phyloP scores from a whole-genome alignment of 495 filamentous ascomycete species.

The Hypoxylon subgilvum region DNA sequence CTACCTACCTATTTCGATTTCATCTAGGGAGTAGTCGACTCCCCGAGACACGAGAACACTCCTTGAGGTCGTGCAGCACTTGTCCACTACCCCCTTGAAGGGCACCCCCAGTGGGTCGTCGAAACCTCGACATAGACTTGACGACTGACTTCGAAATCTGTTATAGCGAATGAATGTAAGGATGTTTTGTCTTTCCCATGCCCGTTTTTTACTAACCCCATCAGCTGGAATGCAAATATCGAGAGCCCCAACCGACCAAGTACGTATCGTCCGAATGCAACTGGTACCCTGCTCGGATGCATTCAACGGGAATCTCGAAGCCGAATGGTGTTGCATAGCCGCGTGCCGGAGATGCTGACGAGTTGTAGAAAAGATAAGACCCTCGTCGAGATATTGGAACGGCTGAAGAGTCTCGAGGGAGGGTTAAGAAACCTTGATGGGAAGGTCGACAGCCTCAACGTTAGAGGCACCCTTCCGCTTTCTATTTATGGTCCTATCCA shows the following conservation, averaged over 20 bases:
- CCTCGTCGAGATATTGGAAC: slow-evolving; percentile 63
- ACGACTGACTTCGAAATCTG: slow-evolving; percentile 33
- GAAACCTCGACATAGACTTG: slow-evolving; percentile 25
- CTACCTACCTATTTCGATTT: not conserved
- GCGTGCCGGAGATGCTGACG: slow-evolving; percentile 31
- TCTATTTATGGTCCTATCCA: slow-evolving; percentile 33
- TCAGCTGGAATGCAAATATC: slow-evolving; percentile 63
- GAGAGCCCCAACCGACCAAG: slow-evolving; percentile 69
- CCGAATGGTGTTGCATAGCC: slow-evolving; percentile 13
- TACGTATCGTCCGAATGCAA: slow-evolving; percentile 48
- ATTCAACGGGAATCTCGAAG: slow-evolving; percentile 15
- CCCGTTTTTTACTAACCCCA: slow-evolving; percentile 34
- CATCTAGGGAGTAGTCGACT: not conserved
- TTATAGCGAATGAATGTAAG: slow-evolving; percentile 40
- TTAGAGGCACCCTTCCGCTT: slow-evolving; percentile 28
- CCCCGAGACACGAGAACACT: not conserved
- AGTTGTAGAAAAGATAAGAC: slow-evolving; percentile 65
- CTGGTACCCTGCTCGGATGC: slow-evolving; percentile 11
- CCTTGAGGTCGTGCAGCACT: slow-evolving; percentile 8
- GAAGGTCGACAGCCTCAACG: slow-evolving; percentile 54
- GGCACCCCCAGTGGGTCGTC: slow-evolving; percentile 12
- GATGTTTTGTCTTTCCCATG: slow-evolving; percentile 14
- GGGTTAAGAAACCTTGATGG: slow-evolving; percentile 34
- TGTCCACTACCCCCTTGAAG: slow-evolving; percentile 11
- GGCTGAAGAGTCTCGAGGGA: slow-evolving; percentile 58